phyloP scores from a whole-genome alignment of 2,329 filamentous ascomycete species.

The Gnomoniopsis sp. region DNA sequence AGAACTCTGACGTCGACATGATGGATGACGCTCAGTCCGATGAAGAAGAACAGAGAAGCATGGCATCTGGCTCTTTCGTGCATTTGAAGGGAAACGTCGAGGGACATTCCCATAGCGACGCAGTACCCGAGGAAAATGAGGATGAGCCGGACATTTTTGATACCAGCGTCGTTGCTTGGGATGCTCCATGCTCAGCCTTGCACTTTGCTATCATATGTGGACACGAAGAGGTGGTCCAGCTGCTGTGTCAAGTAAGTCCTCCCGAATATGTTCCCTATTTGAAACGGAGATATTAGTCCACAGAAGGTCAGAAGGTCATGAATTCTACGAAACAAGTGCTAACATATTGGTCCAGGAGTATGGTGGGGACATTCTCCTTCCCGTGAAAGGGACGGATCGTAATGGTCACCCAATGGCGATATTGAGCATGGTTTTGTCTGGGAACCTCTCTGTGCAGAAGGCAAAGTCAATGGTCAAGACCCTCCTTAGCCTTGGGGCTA shows the following conservation, averaged over 20 bases:
- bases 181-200: conserved; percentile 67
- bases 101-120: conserved; percentile 28
- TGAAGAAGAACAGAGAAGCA: conserved; percentile 48
- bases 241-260: conserved; percentile 52
- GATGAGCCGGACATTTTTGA: conserved; percentile 78
- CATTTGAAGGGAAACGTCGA: conserved; percentile 52
- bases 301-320: too few species aligned
- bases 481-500: conserved; percentile 68
- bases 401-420: conserved; percentile 53
- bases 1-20: conserved; percentile 42
- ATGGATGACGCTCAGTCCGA: conserved; percentile 41
- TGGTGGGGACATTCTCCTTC: conserved; percentile 72
- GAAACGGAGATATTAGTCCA: too few species aligned
- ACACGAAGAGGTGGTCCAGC: conserved; percentile 64
- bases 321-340: too few species aligned
- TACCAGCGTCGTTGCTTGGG: conserved; percentile 77
- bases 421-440: conserved; percentile 65
- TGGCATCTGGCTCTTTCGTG: conserved; percentile 71
- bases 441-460: conserved; percentile 59
- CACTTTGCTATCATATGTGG: conserved; percentile 77
- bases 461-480: conserved; percentile 62
- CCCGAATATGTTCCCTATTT: too few species aligned
- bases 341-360: conserved; percentile 45
- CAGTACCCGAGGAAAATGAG: conserved; percentile 53
- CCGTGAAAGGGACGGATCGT: conserved; percentile 61